These are phyloP conservation scores for Heritiera fomes DNA, from an alignment of 345 rosid species.

Conservation along the genomic window DNA sequence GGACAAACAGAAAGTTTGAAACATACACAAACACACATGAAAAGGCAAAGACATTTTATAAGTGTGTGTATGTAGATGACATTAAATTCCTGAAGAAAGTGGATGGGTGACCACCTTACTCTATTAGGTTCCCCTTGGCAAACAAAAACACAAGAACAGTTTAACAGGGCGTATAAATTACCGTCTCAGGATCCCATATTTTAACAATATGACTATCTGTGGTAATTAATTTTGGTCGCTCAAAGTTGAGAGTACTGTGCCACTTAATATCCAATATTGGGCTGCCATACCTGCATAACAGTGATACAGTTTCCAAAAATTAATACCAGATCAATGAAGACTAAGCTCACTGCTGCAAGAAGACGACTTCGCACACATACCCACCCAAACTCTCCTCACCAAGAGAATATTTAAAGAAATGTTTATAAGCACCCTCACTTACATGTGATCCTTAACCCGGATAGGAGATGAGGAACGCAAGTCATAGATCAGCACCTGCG, in stretches of 20 bases:
- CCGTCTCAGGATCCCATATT: constrained; percentile 97
- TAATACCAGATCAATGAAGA: constrained; percentile 6
- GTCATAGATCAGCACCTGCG: constrained; percentile 88
- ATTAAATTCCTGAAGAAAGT: neutral
- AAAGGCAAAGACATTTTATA: neutral
- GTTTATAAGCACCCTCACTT: constrained; percentile 32
- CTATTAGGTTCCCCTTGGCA: neutral
- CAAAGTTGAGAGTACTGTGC: constrained; percentile 83
- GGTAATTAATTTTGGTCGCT: constrained; percentile 68
- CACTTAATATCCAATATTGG: constrained; percentile 89
- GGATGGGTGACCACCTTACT: neutral
- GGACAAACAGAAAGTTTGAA: neutral
- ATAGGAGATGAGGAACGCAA: constrained; percentile 83
- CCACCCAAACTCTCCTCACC: neutral
- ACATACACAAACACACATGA: constrained; percentile 4
- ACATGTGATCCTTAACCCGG: constrained; percentile 92
- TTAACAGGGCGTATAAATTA: constrained; percentile 31
- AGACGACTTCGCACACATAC: neutral
- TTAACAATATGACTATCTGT: constrained; percentile 84
- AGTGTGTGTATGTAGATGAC: neutral
- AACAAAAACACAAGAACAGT: neutral
- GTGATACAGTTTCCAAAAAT: constrained; percentile 4
- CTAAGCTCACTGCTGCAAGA: neutral
- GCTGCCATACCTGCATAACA: constrained; percentile 73
- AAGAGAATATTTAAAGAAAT: neutral